Conservation (phyloP, 306 rosid species). For the barrel medic (Medicago truncatula) region MtrunA17r5.0-ANR NC_053049.1:19621501-19622000, state of each 20-base stretch:
- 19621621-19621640: neutral
- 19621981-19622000: conserved; percentile 69
- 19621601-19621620: conserved; percentile 8
- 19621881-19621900: conserved; percentile 13
- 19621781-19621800: neutral
- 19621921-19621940: conserved; percentile 9
- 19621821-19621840: conserved; percentile 18
- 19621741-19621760: neutral
- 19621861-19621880: neutral
- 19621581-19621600: conserved; percentile 13
- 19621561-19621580: conserved; percentile 33
- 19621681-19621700: neutral
- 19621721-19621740: neutral
- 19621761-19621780: neutral
- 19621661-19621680: neutral
- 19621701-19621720: neutral
- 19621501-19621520: conserved; percentile 88
- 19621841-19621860: neutral
- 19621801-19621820: neutral
- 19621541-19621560: conserved; percentile 48
- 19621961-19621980: conserved; percentile 56
- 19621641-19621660: neutral
- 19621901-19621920: conserved; percentile 9
- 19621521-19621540: conserved; percentile 87
- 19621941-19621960: conserved; percentile 20